Conservation (phyloP, 495 filamentous ascomycete genomes). For the Lindgomyces ingoldianus region DNA sequence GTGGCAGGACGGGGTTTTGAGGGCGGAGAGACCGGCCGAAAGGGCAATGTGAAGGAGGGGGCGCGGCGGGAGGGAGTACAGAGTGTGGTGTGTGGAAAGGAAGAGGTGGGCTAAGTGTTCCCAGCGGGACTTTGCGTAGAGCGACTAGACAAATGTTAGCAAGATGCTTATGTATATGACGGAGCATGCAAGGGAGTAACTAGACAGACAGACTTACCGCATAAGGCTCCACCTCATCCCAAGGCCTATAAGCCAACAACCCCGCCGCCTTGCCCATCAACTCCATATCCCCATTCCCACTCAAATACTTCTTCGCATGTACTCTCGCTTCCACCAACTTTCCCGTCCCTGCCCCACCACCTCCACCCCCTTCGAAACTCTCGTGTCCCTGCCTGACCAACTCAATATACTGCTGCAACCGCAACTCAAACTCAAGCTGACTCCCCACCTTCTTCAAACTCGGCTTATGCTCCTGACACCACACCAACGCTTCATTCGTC, state of each 20-base stretch:
- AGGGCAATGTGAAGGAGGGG: constrained; percentile 92
- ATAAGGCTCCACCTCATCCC: constrained; percentile 61
- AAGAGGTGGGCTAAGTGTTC: constrained; percentile 76
- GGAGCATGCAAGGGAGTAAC: neutral
- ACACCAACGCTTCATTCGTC: constrained; percentile 69
- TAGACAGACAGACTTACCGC: constrained; percentile 49
- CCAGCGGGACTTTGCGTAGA: constrained; percentile 77
- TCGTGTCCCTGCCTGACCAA: constrained; percentile 59
- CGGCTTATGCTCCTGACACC: constrained; percentile 91
- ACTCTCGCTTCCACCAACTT: constrained; percentile 73
- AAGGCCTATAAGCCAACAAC: constrained; percentile 69
- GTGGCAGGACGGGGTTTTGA: constrained; percentile 95
- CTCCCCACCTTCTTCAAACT: constrained; percentile 83
- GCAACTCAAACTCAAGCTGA: constrained; percentile 87
- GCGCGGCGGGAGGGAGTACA: constrained; percentile 77
- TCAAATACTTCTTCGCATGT: constrained; percentile 79
- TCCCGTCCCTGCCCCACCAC: constrained; percentile 41
- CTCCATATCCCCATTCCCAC: constrained; percentile 65
- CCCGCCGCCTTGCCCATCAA: constrained; percentile 68
- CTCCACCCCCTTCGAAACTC: constrained; percentile 3
- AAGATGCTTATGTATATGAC: neutral
- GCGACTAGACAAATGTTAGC: constrained; percentile 53
- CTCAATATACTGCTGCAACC: constrained; percentile 95
- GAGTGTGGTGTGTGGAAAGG: constrained; percentile 78
- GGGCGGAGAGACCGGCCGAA: constrained; percentile 85